Base-by-base conservation (phyloP, 768 basidiomycete species). In the Cyclocybe cylindracea region DNA sequence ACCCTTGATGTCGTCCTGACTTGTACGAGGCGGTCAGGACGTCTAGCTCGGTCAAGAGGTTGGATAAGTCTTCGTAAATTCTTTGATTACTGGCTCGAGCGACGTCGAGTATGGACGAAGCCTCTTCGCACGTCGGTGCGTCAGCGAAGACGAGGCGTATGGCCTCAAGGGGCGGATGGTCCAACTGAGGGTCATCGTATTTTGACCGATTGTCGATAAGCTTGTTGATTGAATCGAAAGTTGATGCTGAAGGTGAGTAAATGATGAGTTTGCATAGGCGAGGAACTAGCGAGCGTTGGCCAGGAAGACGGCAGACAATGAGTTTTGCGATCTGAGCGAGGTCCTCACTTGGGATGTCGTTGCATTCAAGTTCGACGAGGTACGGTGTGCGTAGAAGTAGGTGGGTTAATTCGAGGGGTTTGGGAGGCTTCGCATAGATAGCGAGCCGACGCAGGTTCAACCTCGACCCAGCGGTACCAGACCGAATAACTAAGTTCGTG, bases 291-390 rank as follows among this genome's bases (percentile, higher is more conserved):
- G 37, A 16, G 4, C 32, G 39, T 31, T 41, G 18, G 7, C 42
- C 14, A 5, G 40, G 44, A 8, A 53, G 33, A 8, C 32, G 14
- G 14, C 24, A 38, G 24, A 24, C 5, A 24, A 5, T 24, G 24
- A 24, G 24, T 5, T 3, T 24, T 24, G 24, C 5, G 24, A 24
- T 24, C 24, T 24, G 24, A 3, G 24, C 24, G 7, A 53, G 16
- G 39, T 48, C 46, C 3, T 39, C 18, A 24, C 42, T 19, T 4
- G 51, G 51, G 11, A 53, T 53, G n/a, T 48, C 33, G 19, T 43
- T 43, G 19, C 51, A 53, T 29, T 53, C 46, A 10, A 53, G 40
- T 4, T 42, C 33, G 10, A 11, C 42, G 11, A 53, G 33, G 6
- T 33, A n/a, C 1, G 51, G 39, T 9, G 41, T 41, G 39, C 32